These are phyloP conservation scores for Microbotryum scabiosae DNA, from an alignment of 1,284 basidiomycete species.

Conservation along the genomic window DNA sequence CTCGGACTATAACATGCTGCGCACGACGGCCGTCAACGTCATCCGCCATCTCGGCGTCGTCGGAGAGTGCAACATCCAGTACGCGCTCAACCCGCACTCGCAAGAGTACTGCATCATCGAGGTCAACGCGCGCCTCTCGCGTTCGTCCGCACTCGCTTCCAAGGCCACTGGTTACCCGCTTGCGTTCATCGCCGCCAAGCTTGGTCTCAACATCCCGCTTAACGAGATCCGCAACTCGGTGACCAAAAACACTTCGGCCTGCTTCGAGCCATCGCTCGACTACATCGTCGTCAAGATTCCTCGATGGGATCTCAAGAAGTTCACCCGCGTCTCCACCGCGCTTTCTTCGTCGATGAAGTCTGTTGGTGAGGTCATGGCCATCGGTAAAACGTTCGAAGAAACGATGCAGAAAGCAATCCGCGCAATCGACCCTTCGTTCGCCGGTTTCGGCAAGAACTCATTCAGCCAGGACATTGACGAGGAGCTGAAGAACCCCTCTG, in stretches of 20 bases:
- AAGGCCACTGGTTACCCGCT: constrained; percentile 99
- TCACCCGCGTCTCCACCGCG: constrained; percentile 76
- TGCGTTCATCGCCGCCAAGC: constrained; percentile 96
- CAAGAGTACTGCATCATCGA: constrained; percentile 93
- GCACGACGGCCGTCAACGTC: constrained; percentile 93
- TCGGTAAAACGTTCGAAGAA: constrained; percentile 96
- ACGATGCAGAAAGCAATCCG: constrained; percentile 96
- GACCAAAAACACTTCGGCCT: constrained; percentile 90
- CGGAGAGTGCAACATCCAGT: constrained; percentile 94
- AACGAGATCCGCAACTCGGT: constrained; percentile 98
- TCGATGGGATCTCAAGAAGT: constrained; percentile 98
- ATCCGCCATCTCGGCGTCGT: constrained; percentile 96
- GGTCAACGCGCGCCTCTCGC: constrained; percentile 64
- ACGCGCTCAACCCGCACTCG: constrained; percentile 87
- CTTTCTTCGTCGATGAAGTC: constrained; percentile 96
- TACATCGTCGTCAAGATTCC: constrained; percentile 98
- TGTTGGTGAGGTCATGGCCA: constrained; percentile 98
- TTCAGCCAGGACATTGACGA: constrained; percentile 63
- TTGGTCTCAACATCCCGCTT: constrained; percentile 90
- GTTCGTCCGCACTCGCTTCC: constrained; percentile 69
- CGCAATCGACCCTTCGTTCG: constrained; percentile 88
- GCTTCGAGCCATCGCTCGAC: constrained; percentile 98
- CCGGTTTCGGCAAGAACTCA: constrained; percentile 80
- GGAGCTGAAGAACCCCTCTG: constrained; percentile 78
- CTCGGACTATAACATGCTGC: constrained; percentile 93